Base-by-base conservation (phyloP, 495 filamentous ascomycete genomes). In the Tuber aestivum region DNA sequence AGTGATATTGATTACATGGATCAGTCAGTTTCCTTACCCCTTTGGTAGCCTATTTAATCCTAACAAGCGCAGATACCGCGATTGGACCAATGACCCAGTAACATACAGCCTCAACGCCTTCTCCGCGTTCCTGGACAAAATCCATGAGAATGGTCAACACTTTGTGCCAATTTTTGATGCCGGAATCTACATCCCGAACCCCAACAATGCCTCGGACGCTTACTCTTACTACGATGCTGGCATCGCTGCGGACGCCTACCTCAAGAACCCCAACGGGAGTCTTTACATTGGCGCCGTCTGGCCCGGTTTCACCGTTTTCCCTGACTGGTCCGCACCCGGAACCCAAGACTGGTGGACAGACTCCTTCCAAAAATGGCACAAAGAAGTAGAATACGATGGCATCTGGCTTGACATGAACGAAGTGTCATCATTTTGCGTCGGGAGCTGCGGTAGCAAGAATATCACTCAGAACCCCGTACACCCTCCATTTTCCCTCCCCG, bases 391-490 rank as follows among this genome's bases (percentile, higher is more conserved):
- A 77, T 92, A 94, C 77, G 93, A 96, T 78, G 94, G 88, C 0
- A 86, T 95, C 38, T 96, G 93, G 93, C 95, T 95, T 76, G 92
- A 94, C 79, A 92, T 94, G 91, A 93, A 93, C 80, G 92, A 94
- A 79, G 90, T 90, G 3, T 90, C 92, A 27, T 94, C 91, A 0
- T 95, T 95, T 87, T 95, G 93, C 76, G 88, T 92, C 20, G 93
- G 93, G 9, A 91, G 89, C 80, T 95, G 93, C 76, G 92, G 93
- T 40, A 89, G 87, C 44, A 85, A 85, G 2, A 93, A 93, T 72
- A 83, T 93, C 69, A 88, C 87, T 8, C 81, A 92, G 74, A 93
- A 94, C 78, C 91, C 91, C 0, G 89, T 89, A 5, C 92, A 93
- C 81, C 90, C 89, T 35, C 86, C 89, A 8, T 94, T 93, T 77